Conservation (phyloP, 371 early-diverging fungal species). For the Mortierella sp. region DNA sequence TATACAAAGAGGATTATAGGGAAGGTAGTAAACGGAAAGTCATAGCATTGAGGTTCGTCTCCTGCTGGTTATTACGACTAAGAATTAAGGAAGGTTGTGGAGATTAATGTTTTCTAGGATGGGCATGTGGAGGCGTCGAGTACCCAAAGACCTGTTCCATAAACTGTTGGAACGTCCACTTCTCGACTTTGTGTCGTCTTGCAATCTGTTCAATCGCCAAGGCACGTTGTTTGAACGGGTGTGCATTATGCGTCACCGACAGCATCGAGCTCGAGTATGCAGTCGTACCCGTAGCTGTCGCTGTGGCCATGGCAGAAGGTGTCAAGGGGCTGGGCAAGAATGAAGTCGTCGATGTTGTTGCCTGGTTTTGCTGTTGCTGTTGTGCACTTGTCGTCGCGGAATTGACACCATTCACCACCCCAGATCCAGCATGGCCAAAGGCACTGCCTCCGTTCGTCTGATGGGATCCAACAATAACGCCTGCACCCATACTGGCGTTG, state of each 20-base stretch:
- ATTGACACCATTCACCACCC: too few relatives aligned
- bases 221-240: constrained; percentile 48
- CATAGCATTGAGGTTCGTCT: too few relatives aligned
- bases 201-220: constrained; percentile 43
- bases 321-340: background rate
- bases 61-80: too few relatives aligned
- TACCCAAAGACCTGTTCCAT: constrained; percentile 54
- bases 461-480: background rate
- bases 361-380: constrained; percentile 8
- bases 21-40: too few relatives aligned
- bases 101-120: constrained; percentile 8
- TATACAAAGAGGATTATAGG: too few relatives aligned
- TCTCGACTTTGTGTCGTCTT: constrained; percentile 47
- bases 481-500: constrained; percentile 9
- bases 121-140: constrained; percentile 21
- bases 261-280: constrained; percentile 17
- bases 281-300: constrained; percentile 2
- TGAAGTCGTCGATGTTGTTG: background rate
- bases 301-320: background rate
- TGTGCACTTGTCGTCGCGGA: background rate
- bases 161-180: constrained; percentile 53
- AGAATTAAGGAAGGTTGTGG: too few relatives aligned
- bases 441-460: background rate
- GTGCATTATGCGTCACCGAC: constrained; percentile 13
- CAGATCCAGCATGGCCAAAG: too few relatives aligned